A percentile compares a stretch with the other conserved stretches of the same genome.
These are phyloP conservation scores for Irpex sp. DNA, from an alignment of 1,284 basidiomycete species.

Conservation along the genomic window DNA sequence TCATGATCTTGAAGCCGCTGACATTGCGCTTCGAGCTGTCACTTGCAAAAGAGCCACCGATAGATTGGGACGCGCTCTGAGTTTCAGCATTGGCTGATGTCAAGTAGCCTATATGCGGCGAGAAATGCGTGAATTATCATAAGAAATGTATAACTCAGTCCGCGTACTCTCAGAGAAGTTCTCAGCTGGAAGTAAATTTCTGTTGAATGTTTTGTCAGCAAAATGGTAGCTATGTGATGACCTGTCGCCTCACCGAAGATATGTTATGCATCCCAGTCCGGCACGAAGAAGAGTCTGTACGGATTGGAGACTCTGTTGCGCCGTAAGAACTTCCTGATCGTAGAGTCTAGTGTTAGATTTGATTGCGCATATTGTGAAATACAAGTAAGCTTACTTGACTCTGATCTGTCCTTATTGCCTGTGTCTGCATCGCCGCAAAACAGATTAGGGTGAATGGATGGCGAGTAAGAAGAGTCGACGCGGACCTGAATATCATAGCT, in stretches of 20 bases:
- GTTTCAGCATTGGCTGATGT: constrained; percentile 45
- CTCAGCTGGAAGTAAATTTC: constrained; percentile 72
- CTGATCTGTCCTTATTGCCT: constrained; percentile 22
- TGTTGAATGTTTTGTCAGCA: constrained; percentile 20
- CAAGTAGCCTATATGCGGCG: constrained; percentile 41
- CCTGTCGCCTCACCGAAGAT: constrained; percentile 48
- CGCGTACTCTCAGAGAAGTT: constrained; percentile 69
- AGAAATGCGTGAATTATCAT: constrained; percentile 11
- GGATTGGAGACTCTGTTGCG: constrained; percentile 59
- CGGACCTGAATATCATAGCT: not conserved
- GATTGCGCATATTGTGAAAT: no score
- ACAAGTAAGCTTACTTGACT: constrained; percentile 18
- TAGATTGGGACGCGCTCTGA: constrained; percentile 34
- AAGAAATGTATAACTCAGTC: not conserved
- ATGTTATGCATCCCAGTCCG: constrained; percentile 75
- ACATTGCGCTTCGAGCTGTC: constrained; percentile 33
- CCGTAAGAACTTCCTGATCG: constrained; percentile 28
- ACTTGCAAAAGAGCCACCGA: constrained; percentile 28
- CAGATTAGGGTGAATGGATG: not conserved
- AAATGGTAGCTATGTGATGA: not conserved
- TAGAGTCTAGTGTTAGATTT: not conserved
- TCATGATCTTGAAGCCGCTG: constrained; percentile 63
- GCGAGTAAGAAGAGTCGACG: not conserved
- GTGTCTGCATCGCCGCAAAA: constrained; percentile 28
- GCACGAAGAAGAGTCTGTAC: constrained; percentile 70